Evolutionary conservation across 495 filamentous ascomycete genomes (phyloP).

Genomic region (Aspergillus ellipticus): DNA sequence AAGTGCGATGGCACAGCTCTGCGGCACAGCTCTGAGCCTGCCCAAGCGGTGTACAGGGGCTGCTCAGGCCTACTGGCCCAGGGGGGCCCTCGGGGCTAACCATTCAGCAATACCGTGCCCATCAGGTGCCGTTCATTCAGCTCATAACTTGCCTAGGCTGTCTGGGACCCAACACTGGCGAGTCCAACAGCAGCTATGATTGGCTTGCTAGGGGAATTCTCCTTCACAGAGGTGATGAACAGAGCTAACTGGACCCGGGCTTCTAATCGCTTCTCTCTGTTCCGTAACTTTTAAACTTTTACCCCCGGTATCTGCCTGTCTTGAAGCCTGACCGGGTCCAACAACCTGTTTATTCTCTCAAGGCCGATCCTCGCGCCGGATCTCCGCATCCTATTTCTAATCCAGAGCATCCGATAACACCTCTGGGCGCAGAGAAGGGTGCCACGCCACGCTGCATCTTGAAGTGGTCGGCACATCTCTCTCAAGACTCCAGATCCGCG

Average conservation of each 20-base stretch:
- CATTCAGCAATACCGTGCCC: neutral
- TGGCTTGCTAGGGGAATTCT: neutral
- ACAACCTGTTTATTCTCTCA: neutral
- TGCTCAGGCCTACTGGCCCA: neutral
- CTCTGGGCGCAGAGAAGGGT: constrained; percentile 16
- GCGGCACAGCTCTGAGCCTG: constrained; percentile 9
- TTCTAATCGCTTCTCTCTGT: neutral
- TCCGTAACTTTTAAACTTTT: neutral
- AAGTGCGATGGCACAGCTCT: constrained; percentile 14
- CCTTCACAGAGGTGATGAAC: neutral
- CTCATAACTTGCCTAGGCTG: neutral
- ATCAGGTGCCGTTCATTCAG: neutral
- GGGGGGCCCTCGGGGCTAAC: neutral
- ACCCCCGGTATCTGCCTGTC: neutral
- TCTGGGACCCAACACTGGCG: constrained; percentile 3
- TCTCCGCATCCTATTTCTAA: constrained; percentile 17
- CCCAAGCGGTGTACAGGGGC: constrained; percentile 5
- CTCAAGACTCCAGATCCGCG: neutral
- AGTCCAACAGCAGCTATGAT: neutral
- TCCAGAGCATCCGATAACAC: constrained; percentile 6
- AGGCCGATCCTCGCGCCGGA: constrained; percentile 8
- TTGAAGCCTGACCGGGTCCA: neutral
- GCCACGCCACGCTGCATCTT: constrained; percentile 14
- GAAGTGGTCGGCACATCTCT: neutral
- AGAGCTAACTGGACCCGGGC: too few species aligned